These are phyloP conservation scores for Chlamydomonas eustigma DNA, from an alignment of 139 green algal species.

Conservation along the genomic window DNA sequence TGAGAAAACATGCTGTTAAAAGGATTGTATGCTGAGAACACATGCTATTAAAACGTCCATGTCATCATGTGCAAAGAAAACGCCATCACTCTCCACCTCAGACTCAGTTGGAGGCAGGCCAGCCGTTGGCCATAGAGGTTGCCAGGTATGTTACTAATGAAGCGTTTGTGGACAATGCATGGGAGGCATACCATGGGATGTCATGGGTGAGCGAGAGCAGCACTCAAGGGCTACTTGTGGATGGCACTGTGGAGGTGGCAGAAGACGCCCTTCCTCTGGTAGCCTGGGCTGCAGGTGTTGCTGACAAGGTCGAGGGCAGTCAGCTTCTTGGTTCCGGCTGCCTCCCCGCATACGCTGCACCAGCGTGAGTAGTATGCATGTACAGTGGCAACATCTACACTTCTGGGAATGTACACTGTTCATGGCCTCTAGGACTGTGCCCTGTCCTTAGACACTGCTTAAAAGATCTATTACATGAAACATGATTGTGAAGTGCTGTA, in stretches of 20 bases:
- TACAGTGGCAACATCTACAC: not conserved
- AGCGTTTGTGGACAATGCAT: conserved; percentile 13
- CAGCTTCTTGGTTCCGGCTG: not conserved
- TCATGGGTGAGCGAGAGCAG: not conserved
- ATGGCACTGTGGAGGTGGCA: conserved; percentile 5
- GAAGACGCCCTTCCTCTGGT: not conserved
- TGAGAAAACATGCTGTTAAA: too few relatives aligned
- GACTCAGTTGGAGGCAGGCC: conserved; percentile 19
- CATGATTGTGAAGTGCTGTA: too few relatives aligned
- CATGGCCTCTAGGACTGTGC: too few relatives aligned
- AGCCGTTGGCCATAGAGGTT: conserved; percentile 21
- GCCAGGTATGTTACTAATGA: conserved; percentile 22
- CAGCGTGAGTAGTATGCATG: not conserved
- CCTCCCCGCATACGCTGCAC: not conserved
- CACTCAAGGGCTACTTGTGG: not conserved
- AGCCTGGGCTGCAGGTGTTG: not conserved
- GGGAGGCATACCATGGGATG: conserved; percentile 20
- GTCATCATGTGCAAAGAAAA: too few relatives aligned
- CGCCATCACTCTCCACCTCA: not conserved
- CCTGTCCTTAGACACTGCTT: too few relatives aligned
- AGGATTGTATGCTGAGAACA: too few relatives aligned
- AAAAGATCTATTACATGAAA: too few relatives aligned
- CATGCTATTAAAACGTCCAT: too few relatives aligned
- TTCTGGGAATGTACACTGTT: not conserved
- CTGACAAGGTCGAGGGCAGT: not conserved